Conservation (phyloP, 306 rosid species). For the Dalbergia cultrata region DNA sequence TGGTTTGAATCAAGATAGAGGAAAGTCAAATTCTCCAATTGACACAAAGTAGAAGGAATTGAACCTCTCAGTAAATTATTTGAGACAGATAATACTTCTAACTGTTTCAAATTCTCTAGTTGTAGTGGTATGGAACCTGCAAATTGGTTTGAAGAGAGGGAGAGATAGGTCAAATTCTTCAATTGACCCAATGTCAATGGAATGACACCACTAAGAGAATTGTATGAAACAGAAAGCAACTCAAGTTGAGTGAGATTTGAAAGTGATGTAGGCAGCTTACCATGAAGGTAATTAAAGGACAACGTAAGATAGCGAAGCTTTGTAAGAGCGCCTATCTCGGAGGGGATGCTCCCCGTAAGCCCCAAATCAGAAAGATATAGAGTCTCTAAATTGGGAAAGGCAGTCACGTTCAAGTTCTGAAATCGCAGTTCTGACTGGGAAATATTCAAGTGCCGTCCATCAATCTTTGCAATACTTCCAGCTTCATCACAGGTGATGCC, state of each 20-base stretch:
- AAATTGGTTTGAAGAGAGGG: background rate
- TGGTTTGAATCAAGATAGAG: no score
- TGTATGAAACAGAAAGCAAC: background rate
- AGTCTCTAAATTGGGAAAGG: background rate
- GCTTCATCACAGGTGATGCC: constrained; percentile 14
- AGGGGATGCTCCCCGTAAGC: background rate
- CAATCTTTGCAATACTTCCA: background rate
- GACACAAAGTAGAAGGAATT: no score
- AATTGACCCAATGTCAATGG: background rate
- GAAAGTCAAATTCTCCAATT: no score
- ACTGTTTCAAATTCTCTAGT: background rate
- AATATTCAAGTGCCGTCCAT: background rate
- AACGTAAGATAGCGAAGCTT: fast-evolving
- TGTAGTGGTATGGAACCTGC: background rate
- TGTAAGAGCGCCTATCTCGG: no score
- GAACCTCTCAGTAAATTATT: no score
- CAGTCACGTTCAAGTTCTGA: background rate
- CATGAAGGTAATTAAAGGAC: background rate
- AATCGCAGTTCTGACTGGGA: background rate
- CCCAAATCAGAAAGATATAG: background rate
- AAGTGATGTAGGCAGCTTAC: background rate
- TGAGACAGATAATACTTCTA: no score
- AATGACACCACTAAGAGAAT: background rate
- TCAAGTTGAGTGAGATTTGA: background rate
- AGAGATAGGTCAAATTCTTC: background rate